Conservation (phyloP, 208 protist genomes). For the Strigomonas culicis region DNA sequence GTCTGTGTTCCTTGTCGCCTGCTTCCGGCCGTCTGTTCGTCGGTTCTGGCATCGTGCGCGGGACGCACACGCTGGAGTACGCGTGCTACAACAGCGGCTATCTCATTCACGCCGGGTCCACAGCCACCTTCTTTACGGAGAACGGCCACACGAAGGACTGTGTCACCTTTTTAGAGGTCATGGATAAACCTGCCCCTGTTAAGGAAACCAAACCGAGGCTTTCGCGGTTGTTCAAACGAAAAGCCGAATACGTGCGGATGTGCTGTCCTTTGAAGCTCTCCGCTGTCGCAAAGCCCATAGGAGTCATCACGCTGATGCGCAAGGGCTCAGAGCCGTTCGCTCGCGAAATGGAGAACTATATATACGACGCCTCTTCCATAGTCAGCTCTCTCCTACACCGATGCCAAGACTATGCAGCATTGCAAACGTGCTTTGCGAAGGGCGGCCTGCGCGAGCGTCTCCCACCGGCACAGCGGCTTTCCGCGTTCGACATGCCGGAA, state of each 20-base stretch:
- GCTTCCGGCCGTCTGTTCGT: conserved; percentile 3
- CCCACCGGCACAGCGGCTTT: background rate
- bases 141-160: conserved; percentile 4
- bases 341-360: conserved; percentile 19
- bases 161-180: conserved; percentile 1
- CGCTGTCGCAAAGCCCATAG: background rate
- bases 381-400: conserved; percentile 11
- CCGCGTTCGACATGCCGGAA: conserved; percentile 1
- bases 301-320: conserved; percentile 14
- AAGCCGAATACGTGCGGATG: background rate
- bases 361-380: conserved; percentile 19
- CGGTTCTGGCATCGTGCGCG: conserved; percentile 17
- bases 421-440: conserved; percentile 20
- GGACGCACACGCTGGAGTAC: conserved; percentile 24
- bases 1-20: conserved; percentile 13
- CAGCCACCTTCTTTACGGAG: background rate
- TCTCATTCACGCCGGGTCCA: conserved; percentile 17
- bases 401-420: conserved; percentile 19
- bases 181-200: background rate
- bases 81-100: conserved; percentile 13
- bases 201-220: too few relatives aligned
- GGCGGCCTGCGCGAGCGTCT: conserved; percentile 15
- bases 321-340: conserved; percentile 3
- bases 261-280: conserved; percentile 13
- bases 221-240: background rate